Conservation (phyloP, 371 early-diverging fungal species). For the Fennellomyces sp. region DNA sequence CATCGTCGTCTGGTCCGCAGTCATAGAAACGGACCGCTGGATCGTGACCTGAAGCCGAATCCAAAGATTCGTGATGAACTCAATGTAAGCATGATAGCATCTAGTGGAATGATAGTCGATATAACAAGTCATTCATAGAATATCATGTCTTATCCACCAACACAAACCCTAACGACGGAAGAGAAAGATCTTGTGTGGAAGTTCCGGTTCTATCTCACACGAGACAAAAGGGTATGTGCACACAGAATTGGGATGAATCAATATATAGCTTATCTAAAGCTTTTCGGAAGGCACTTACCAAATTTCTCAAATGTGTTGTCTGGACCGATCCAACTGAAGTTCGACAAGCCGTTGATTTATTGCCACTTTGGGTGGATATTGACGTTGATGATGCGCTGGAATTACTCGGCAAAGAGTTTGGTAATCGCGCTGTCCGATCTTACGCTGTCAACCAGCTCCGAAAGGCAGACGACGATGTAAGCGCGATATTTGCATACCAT, state of each 20-base stretch:
- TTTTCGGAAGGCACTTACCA: slow-evolving; percentile 86
- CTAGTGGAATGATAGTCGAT: no score
- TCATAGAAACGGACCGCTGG: slow-evolving; percentile 88
- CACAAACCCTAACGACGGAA: slow-evolving; percentile 75
- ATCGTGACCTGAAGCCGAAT: slow-evolving; percentile 94
- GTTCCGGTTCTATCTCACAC: slow-evolving; percentile 90
- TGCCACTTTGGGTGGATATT: slow-evolving; percentile 88
- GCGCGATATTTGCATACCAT: neutral
- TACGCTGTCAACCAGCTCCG: slow-evolving; percentile 90
- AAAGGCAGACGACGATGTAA: slow-evolving; percentile 91
- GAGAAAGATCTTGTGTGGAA: slow-evolving; percentile 97
- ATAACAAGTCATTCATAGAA: no score
- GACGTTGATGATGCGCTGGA: slow-evolving; percentile 95
- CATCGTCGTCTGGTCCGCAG: slow-evolving; percentile 91
- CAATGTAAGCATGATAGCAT: slow-evolving; percentile 56
- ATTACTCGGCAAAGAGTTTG: slow-evolving; percentile 87
- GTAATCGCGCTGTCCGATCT: slow-evolving; percentile 77
- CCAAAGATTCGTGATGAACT: slow-evolving; percentile 92
- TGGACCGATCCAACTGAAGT: slow-evolving; percentile 94
- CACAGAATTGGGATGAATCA: neutral
- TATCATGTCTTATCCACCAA: slow-evolving; percentile 92
- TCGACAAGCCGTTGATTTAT: slow-evolving; percentile 87
- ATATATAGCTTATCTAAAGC: neutral
- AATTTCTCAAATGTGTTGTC: slow-evolving; percentile 93
- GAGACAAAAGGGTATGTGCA: slow-evolving; percentile 89